Conservation (phyloP, 495 filamentous ascomycete genomes). For the Sabuloglossum arenarium region DNA sequence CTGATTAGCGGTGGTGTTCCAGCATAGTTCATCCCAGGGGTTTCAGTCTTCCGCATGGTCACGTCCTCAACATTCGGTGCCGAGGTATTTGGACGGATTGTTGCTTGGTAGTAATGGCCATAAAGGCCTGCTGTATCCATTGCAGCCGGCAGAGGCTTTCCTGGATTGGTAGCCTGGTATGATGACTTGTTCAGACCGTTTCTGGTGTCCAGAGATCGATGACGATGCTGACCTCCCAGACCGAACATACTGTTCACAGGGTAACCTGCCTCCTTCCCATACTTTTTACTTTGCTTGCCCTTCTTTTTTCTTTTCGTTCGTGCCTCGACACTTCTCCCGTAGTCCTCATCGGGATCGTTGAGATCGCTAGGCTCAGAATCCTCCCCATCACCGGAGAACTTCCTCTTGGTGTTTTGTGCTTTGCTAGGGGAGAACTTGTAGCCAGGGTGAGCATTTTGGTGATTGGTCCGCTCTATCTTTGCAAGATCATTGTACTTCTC, state of each 20-base stretch:
- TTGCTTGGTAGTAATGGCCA: conserved; percentile 42
- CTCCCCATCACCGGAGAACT: conserved; percentile 21
- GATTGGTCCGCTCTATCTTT: conserved; percentile 64
- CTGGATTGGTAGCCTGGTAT: conserved; percentile 41
- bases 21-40: conserved; percentile 9
- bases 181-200: conserved; percentile 25
- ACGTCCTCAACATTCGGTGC: conserved; percentile 28
- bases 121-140: conserved; percentile 28
- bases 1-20: conserved; percentile 21
- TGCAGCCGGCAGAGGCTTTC: conserved; percentile 31
- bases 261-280: not conserved
- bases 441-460: conserved; percentile 65
- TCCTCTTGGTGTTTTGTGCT: conserved; percentile 27
- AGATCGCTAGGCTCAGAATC: conserved; percentile 21
- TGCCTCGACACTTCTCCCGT: not conserved
- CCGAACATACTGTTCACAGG: not conserved
- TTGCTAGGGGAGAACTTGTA: conserved; percentile 94
- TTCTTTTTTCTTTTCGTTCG: conserved; percentile 2
- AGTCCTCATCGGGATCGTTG: conserved; percentile 13
- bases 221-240: not conserved
- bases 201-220: conserved; percentile 5
- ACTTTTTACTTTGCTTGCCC: not conserved
- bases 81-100: conserved; percentile 23
- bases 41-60: conserved; percentile 24
- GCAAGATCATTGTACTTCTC: conserved; percentile 69